Conservation (phyloP, 192 early-diverging fungal genomes). For the Coemansia sp. region DNA sequence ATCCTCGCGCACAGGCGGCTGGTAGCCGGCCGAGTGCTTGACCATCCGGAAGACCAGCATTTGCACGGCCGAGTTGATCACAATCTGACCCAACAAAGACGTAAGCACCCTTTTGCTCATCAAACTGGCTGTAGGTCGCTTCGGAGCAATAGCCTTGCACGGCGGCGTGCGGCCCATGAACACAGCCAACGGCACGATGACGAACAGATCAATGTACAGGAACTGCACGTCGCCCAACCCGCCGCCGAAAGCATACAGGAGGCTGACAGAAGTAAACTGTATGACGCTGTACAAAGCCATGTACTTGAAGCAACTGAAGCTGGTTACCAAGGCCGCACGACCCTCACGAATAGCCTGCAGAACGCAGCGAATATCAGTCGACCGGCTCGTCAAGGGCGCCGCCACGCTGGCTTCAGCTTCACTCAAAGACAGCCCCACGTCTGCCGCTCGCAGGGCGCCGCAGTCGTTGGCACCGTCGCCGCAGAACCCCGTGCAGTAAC, state of each 20-base stretch:
- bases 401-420: slow-evolving; percentile 98
- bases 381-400: slow-evolving; percentile 92
- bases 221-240: slow-evolving; percentile 96
- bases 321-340: slow-evolving; percentile 92
- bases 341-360: slow-evolving; percentile 92
- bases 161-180: slow-evolving; percentile 91
- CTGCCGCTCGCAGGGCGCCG: slow-evolving; percentile 92
- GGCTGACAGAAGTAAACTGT: slow-evolving; percentile 91
- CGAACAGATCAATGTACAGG: slow-evolving; percentile 88
- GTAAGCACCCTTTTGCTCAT: slow-evolving; percentile 88
- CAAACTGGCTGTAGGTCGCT: slow-evolving; percentile 87
- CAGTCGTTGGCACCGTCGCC: slow-evolving; percentile 99
- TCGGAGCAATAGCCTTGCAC: slow-evolving; percentile 64
- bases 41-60: slow-evolving; percentile 67
- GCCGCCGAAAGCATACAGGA: slow-evolving; percentile 83
- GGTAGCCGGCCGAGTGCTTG: slow-evolving; percentile 73
- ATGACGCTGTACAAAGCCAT: slow-evolving; percentile 98
- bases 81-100: slow-evolving; percentile 84
- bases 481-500: slow-evolving; percentile 94
- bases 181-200: slow-evolving; percentile 86
- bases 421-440: slow-evolving; percentile 93
- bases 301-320: slow-evolving; percentile 98
- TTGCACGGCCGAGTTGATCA: slow-evolving; percentile 83
- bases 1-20: slow-evolving; percentile 48
- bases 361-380: slow-evolving; percentile 89